These are phyloP conservation scores for Mycena galopus DNA, from an alignment of 768 basidiomycete genomes.

Conservation along the genomic window DNA sequence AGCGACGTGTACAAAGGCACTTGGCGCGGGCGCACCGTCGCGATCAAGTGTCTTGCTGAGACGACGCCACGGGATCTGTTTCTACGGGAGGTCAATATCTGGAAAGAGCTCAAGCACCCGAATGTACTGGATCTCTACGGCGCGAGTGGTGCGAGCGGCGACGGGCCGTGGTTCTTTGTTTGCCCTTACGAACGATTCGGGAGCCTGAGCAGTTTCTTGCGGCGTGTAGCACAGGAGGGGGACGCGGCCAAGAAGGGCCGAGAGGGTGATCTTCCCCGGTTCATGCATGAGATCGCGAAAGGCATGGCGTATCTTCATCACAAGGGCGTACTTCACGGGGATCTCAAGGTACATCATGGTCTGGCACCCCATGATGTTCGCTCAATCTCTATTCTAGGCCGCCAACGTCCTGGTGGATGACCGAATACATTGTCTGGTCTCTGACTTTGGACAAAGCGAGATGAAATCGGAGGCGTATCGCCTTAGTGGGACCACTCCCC, in stretches of 20 bases:
- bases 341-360: slow-evolving; percentile 72
- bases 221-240: slow-evolving; percentile 47
- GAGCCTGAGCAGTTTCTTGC: slow-evolving; percentile 54
- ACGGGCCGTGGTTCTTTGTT: slow-evolving; percentile 85
- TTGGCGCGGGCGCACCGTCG: slow-evolving; percentile 76
- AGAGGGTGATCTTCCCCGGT: slow-evolving; percentile 64
- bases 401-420: slow-evolving; percentile 85
- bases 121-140: slow-evolving; percentile 83
- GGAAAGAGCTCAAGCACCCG: slow-evolving; percentile 76
- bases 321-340: slow-evolving; percentile 80
- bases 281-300: slow-evolving; percentile 79
- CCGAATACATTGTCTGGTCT: slow-evolving; percentile 74
- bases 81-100: slow-evolving; percentile 76
- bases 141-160: slow-evolving; percentile 79
- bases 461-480: slow-evolving; percentile 80
- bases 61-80: slow-evolving; percentile 75
- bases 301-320: slow-evolving; percentile 88
- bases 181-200: slow-evolving; percentile 79
- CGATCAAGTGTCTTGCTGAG: slow-evolving; percentile 78
- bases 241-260: slow-evolving; percentile 41
- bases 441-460: slow-evolving; percentile 88
- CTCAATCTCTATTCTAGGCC: slow-evolving; percentile 52
- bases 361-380: not conserved
- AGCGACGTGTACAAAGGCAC: slow-evolving; percentile 83
- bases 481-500: slow-evolving; percentile 64